Evolutionary conservation across 1,284 basidiomycete genomes (phyloP).

Genomic region (Fomitopsis schrenkii): DNA sequence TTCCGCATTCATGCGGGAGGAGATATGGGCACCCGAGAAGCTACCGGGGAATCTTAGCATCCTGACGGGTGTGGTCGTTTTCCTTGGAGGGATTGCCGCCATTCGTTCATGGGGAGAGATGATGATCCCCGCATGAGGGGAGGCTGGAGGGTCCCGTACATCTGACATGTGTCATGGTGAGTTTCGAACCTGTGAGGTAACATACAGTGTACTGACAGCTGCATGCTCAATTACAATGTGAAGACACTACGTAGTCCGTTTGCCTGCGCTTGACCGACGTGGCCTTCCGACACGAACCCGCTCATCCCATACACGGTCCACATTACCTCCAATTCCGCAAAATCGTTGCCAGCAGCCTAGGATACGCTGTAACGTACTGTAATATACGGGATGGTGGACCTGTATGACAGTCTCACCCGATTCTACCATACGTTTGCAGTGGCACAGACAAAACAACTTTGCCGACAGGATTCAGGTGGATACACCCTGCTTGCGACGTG

Average conservation of each 20-base stretch:
- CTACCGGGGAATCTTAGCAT: constrained; percentile 68
- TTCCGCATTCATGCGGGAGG: constrained; percentile 56
- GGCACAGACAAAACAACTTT: neutral
- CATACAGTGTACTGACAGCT: neutral
- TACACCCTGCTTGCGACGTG: no score
- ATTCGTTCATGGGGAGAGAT: constrained; percentile 73
- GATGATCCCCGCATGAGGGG: constrained; percentile 55
- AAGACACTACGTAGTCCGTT: no score
- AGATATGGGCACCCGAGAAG: constrained; percentile 70
- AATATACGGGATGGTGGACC: neutral
- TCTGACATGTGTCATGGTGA: neutral
- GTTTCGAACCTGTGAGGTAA: neutral
- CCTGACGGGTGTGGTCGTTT: constrained; percentile 56
- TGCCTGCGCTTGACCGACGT: no score
- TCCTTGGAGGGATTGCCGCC: constrained; percentile 60
- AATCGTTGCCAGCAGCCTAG: neutral
- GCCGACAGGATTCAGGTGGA: neutral
- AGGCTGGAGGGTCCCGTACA: neutral
- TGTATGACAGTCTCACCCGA: neutral
- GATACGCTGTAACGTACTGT: neutral
- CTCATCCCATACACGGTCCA: neutral
- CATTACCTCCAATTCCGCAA: neutral
- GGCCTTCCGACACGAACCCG: no score
- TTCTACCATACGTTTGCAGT: neutral
- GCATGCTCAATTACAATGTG: no score